Base-by-base conservation (phyloP, 1,284 basidiomycete species). In the Golubevia sp. region DNA sequence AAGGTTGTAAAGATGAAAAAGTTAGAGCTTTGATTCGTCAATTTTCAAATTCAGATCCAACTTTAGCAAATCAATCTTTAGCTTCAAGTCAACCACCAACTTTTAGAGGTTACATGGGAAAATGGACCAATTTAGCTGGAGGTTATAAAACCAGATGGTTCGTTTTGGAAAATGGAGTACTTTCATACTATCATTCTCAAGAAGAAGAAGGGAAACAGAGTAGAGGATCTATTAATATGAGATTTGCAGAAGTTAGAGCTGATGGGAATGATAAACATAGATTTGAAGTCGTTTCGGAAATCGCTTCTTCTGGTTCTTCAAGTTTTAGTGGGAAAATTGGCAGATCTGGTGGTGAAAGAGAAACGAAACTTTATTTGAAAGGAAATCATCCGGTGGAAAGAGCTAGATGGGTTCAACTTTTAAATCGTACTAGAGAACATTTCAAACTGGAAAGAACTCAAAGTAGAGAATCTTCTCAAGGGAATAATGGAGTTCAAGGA, bases 141-240 rank as follows among this genome's bases (percentile, higher is more conserved):
- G 94, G 96, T 0, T 97, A 95, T 85, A 91, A 91, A 73, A 92
- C 92, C 0, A 88, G 96, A 0, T 98, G 95, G 94, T 97, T 98
- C 77, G 94, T 97, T 0, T 88, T 98, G 48, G 90, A 92, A 73
- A 89, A 92, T 66, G 96, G 94, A 3, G 86, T 91, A 34, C 85
- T 96, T 11, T 92, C 91, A 48, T 21, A 21, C 11, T 48, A 52
- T 5, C 2, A 20, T 11, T 1, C n/a, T 21, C 34, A 34, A 5
- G 93, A 94, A 68, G 96, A 98, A 76, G 94, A 98, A 84, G 88
- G 89, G 8, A 86, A 95, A 38, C 90, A 93, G 1, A 91, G 90
- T 56, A 88, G 96, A 30, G 95, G 95, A 0, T 91, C 93, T 0
- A 93, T 97, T 66, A 89, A 91, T 1, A 91, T 97, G 90, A 90